These are phyloP conservation scores for Acanthamoeba lenticulata DNA, from an alignment of 208 protist species.

Conservation along the genomic window DNA sequence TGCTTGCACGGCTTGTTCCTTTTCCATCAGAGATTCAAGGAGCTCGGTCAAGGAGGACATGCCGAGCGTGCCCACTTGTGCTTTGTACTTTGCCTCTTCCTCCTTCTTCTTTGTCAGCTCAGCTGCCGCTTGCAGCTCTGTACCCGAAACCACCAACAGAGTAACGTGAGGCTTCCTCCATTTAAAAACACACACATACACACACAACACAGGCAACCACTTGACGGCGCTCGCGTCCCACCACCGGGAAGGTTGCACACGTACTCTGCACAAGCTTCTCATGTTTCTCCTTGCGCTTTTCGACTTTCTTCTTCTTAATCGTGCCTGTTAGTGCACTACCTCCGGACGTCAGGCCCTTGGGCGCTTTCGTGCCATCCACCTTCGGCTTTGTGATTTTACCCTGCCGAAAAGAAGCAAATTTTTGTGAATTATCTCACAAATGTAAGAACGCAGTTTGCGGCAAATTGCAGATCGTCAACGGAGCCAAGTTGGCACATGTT, in stretches of 20 bases:
- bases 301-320: constrained; percentile 4
- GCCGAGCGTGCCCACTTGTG: constrained; percentile 5
- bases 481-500: too few relatives aligned
- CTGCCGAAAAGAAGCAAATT: too few relatives aligned
- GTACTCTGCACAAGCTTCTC: constrained; percentile 37
- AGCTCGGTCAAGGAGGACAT: constrained; percentile 21
- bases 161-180: not conserved
- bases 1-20: not conserved
- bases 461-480: too few relatives aligned
- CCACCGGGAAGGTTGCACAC: not conserved
- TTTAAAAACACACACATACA: not conserved
- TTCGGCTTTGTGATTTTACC: constrained; percentile 11
- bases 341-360: not conserved
- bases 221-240: not conserved
- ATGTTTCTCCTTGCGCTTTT: constrained; percentile 17
- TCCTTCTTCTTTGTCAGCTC: constrained; percentile 22
- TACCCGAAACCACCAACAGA: not conserved
- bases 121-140: not conserved
- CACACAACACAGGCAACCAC: not conserved
- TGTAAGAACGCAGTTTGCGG: too few relatives aligned
- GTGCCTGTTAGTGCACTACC: not conserved
- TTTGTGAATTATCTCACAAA: too few relatives aligned
- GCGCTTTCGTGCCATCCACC: not conserved
- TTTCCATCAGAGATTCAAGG: not conserved
- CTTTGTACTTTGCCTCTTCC: not conserved